These are phyloP conservation scores for Podila horticola DNA, from an alignment of 192 early-diverging fungal genomes.

Conservation along the genomic window DNA sequence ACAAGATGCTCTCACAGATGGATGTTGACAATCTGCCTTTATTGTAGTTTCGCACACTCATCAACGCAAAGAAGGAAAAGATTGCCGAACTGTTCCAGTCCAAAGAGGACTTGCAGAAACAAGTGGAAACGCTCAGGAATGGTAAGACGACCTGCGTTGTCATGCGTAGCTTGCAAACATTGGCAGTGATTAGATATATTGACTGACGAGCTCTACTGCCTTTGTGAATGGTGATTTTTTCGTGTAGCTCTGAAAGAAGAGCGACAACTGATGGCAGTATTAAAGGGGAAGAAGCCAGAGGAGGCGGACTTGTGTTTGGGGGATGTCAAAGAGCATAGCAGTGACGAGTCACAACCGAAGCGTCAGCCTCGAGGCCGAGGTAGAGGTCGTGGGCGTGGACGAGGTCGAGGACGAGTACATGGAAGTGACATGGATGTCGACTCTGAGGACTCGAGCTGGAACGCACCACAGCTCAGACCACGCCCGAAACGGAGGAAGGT, in stretches of 20 bases:
- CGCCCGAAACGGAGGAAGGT: background rate
- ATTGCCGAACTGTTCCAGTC: constrained; percentile 13
- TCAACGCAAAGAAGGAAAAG: constrained; percentile 41
- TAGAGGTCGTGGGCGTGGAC: background rate
- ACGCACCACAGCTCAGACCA: background rate
- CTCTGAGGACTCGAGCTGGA: constrained; percentile 5
- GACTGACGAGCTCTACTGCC: background rate
- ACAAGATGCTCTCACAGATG: background rate
- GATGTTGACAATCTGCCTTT: background rate
- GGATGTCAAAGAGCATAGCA: constrained; percentile 24
- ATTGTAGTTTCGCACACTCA: constrained; percentile 24
- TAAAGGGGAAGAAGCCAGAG: constrained; percentile 10
- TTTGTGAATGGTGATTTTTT: background rate
- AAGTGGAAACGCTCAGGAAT: constrained; percentile 14
- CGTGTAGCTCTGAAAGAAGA: constrained; percentile 30
- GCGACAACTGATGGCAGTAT: constrained; percentile 16
- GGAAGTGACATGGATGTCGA: background rate
- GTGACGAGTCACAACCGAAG: background rate
- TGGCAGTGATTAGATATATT: background rate
- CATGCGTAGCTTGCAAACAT: background rate
- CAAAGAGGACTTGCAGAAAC: constrained; percentile 5
- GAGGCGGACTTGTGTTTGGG: constrained; percentile 4
- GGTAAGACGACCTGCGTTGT: background rate
- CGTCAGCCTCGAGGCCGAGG: background rate
- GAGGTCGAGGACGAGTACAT: constrained; percentile 12